Base-by-base conservation (phyloP, 1,284 basidiomycete genomes). In the Pseudozyma hubeiensis region DNA sequence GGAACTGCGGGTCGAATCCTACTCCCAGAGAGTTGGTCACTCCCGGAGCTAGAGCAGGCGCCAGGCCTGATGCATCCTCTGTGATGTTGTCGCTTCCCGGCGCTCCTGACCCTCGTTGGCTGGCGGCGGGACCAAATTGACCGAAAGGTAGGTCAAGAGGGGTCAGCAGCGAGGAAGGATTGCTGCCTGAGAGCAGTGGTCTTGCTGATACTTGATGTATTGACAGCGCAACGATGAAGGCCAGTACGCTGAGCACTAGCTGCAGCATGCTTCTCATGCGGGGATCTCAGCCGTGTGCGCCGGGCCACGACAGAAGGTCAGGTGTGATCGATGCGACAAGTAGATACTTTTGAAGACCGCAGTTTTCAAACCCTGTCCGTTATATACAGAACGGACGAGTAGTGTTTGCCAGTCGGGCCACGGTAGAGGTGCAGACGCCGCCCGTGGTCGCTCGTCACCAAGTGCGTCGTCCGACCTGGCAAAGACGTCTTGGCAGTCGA, bases 1-100 rank as follows among this genome's bases (percentile, higher is more conserved):
- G 57, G 31, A 71, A 71, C 19, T 71, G 68, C 13, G 68, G 68
- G 14, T 71, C 68, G 35, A 71, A 71, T 0, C 68, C 68, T 55
- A 62, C 59, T 5, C 68, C 68, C 19, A 71, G 49, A 31, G 68
- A 65, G 44, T 71, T 71, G 7, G 39, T 53, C 14, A 71, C 59
- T 1, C 68, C 63, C 8, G 68, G 59, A n/a, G 68, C 62, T 3
- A 62, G 40, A 0, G 68, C 68, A 30, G 68, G 68, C 33, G 68
- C 68, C 13, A 71, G 55, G 39, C 68, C 68, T 14, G 68, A 54
- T 9, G 63, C 47, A 24, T 71, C 55, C 17, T 65, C 68, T n/a
- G 50, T 61, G 57, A 70, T 70, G 44, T 50, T 61, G 47, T 70
- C 67, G 62, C 67, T 64, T 46, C 67, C 62, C 4, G 67, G 50